These are phyloP conservation scores for Fraxinus quadrangulata DNA, from an alignment of 257 asterid genomes.

Conservation along the genomic window DNA sequence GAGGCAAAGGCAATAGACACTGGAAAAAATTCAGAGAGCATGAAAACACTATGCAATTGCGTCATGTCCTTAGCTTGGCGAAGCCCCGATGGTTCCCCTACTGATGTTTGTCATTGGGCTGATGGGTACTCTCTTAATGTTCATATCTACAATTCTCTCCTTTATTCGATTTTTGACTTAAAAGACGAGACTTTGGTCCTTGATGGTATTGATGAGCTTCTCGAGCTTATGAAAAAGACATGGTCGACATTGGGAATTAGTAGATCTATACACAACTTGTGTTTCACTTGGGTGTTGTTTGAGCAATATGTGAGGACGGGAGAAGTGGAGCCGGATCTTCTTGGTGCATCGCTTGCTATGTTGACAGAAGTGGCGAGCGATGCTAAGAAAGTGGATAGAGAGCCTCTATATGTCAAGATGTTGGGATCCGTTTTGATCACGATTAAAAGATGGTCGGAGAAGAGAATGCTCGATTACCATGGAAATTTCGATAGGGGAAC, in stretches of 20 bases:
- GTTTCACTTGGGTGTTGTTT: slow-evolving; percentile 68
- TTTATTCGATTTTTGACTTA: slow-evolving; percentile 48
- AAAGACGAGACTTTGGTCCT: slow-evolving; percentile 61
- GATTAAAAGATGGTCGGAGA: slow-evolving; percentile 65
- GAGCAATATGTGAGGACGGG: slow-evolving; percentile 61
- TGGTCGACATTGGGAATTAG: slow-evolving; percentile 26
- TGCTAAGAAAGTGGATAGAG: slow-evolving; percentile 46
- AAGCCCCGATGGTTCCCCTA: slow-evolving; percentile 42
- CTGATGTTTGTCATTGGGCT: slow-evolving; percentile 72
- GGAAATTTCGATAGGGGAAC: slow-evolving; percentile 43
- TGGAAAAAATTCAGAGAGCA: slow-evolving; percentile 51
- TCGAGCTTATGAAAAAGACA: slow-evolving; percentile 71
- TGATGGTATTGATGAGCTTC: slow-evolving; percentile 63
- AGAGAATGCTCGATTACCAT: slow-evolving; percentile 17
- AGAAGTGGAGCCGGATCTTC: slow-evolving; percentile 60
- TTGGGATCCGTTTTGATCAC: slow-evolving; percentile 37
- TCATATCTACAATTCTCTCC: slow-evolving; percentile 51
- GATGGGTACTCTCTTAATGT: slow-evolving; percentile 69
- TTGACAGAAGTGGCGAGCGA: slow-evolving; percentile 27
- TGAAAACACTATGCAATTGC: slow-evolving; percentile 53
- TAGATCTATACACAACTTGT: slow-evolving; percentile 52
- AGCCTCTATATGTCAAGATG: slow-evolving; percentile 48
- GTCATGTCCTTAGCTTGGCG: slow-evolving; percentile 58
- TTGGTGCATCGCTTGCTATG: slow-evolving; percentile 56
- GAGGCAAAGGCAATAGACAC: slow-evolving; percentile 57